Evolutionary conservation across 1,284 basidiomycete genomes (phyloP).

Genomic region (Grifola frondosa): DNA sequence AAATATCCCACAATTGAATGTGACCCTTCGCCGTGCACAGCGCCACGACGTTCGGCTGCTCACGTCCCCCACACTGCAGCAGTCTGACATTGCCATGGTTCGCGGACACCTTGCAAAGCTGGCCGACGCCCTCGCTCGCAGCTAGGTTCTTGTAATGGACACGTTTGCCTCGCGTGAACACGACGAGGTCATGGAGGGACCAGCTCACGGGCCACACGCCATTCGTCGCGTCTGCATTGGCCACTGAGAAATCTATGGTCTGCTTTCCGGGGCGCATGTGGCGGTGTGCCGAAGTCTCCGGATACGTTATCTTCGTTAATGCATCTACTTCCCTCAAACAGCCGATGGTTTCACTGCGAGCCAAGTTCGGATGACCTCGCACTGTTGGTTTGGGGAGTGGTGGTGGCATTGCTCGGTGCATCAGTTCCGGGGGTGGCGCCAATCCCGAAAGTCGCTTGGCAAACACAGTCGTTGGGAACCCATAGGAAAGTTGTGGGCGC

Average conservation of each 20-base stretch:
- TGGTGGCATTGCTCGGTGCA: no score
- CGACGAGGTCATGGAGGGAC: slow-evolving; percentile 42
- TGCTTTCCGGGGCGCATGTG: no score
- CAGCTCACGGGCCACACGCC: slow-evolving; percentile 38
- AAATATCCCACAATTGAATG: slow-evolving; percentile 53
- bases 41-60: slow-evolving; percentile 42
- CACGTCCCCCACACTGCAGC: slow-evolving; percentile 41
- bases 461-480: no score
- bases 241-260: slow-evolving; percentile 40
- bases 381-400: no score
- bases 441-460: no score
- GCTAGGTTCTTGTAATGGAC: slow-evolving; percentile 50
- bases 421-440: no score
- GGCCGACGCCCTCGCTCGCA: slow-evolving; percentile 43
- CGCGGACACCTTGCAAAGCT: slow-evolving; percentile 50
- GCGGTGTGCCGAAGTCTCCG: no score
- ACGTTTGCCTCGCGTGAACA: slow-evolving; percentile 52
- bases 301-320: no score
- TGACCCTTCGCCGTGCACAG: slow-evolving; percentile 47
- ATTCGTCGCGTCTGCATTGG: slow-evolving; percentile 14
- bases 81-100: slow-evolving; percentile 44
- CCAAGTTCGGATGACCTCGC: no score
- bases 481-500: no score
- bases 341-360: no score
- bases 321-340: no score